Percentiles rank a stretch among this genome's conserved stretches.
Evolutionary conservation across 306 rosid genomes (phyloP).

Genomic region (Malus fusca): DNA sequence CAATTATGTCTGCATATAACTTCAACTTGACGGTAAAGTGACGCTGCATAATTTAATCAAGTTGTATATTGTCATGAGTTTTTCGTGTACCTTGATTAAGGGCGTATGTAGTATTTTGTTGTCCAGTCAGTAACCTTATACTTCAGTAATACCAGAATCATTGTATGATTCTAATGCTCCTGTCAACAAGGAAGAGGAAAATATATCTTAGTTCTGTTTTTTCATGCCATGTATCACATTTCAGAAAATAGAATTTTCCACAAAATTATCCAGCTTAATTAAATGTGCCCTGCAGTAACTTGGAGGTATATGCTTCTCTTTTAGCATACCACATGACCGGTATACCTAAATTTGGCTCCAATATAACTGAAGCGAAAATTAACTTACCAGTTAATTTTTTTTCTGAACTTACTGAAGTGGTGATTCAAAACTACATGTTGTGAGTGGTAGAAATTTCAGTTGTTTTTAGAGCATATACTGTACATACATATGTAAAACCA

Average conservation of each 20-base stretch:
- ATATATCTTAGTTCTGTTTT: not conserved
- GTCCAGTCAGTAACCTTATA: not conserved
- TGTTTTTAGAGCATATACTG: not conserved
- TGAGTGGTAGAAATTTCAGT: not conserved
- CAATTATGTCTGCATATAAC: not conserved
- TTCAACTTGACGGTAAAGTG: not conserved
- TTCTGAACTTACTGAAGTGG: not conserved
- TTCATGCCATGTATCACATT: not conserved
- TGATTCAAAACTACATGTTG: not conserved
- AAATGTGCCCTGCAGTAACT: not conserved
- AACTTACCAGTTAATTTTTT: not conserved
- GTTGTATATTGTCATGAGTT: not conserved
- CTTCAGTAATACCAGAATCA: not conserved
- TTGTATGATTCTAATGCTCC: not conserved
- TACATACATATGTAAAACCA: not conserved
- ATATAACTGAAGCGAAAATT: not conserved
- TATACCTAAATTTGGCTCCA: not conserved
- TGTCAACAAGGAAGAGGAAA: not conserved
- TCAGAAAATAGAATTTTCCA: not conserved
- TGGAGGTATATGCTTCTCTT: not conserved
- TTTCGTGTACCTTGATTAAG: not conserved
- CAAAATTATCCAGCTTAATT: not conserved
- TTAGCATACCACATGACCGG: not conserved
- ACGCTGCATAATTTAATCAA: not conserved
- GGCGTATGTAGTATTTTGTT: not conserved